Evolutionary conservation across 441 rosid species (phyloP), one percentile per base, ranked within the genome.

Genomic region (Hura crepitans): DNA sequence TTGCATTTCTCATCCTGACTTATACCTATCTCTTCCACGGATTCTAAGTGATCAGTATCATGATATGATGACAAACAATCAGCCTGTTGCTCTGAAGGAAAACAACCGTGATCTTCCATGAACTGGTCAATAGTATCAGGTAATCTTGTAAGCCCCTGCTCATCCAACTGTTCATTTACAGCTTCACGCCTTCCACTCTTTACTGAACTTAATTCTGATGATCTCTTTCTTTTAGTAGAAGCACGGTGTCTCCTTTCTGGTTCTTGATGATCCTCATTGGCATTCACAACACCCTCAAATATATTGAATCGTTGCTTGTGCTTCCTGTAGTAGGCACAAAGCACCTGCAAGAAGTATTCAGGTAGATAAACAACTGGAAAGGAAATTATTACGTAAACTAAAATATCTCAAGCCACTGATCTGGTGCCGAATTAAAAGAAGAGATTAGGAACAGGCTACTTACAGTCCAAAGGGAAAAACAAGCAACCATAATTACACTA

Each of bases 271-370:
- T 76, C 78, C 28, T 72, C 75, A 46, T 60, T 81, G 68, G 78
- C 77, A 76, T 74, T 81, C 74, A 47, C 69, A 77, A 66, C 80
- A 74, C 80, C 75, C 74, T 72, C 73, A 76, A 77, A 78, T 75
- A 80, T 74, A 56, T 72, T 78, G 71, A 80, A 82, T 45, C 82
- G 89, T 66, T 78, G 81, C 62, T 76, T 87, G 73, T 77, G 84
- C 84, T 82, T 90, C 65, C 83, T 84, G 80, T 83, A 81, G 81
- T 85, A 85, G 60, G 86, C 85, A 72, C 86, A 92, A 80, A 95
- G 92, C 67, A 92, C 98, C 99, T 92, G 84, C 66, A 65, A 78
- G 23, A 45, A 59, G 39, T 67, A 79, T 68, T 63, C 69, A 72
- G 59, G 58, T 74, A 22, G 39, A 30, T 27, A 17, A 47, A 65